phyloP scores from a whole-genome alignment of 164 flowering plant genomes.

The Buxus sempervirens region DNA sequence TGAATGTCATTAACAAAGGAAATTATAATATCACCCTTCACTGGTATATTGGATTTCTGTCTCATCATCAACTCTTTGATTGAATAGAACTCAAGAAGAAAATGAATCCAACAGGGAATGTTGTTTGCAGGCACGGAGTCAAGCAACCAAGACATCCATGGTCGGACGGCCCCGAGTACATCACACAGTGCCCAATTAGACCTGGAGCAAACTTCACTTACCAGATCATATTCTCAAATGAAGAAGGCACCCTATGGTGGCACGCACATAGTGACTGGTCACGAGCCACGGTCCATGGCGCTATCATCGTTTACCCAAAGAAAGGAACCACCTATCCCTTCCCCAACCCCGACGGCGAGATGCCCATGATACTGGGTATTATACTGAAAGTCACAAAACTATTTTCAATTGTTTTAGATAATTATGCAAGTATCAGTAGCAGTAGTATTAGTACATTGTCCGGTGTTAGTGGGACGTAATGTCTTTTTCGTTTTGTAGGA shows the following conservation, averaged over 20 bases:
- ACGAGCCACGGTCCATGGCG: too few species aligned
- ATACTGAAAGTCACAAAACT: not conserved
- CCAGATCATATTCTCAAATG: conserved; percentile 21
- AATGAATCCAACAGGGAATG: conserved; percentile 13
- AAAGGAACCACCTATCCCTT: conserved; percentile 27
- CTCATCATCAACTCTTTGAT: not conserved
- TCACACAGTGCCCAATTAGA: too few species aligned
- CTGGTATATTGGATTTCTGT: conserved; percentile 19
- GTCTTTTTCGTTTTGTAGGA: too few species aligned
- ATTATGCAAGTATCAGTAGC: too few species aligned
- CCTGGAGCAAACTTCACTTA: conserved; percentile 30
- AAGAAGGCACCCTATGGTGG: conserved; percentile 43
- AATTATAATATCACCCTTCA: conserved; percentile 31
- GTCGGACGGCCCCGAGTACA: too few species aligned
- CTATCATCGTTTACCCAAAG: too few species aligned
- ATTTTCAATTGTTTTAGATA: too few species aligned
- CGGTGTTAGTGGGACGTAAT: not conserved
- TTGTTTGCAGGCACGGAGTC: too few species aligned
- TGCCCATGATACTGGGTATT: conserved; percentile 28
- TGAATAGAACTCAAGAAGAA: too few species aligned
- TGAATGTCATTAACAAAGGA: conserved; percentile 27
- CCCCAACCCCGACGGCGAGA: conserved; percentile 29
- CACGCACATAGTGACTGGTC: too few species aligned
- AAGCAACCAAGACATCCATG: too few species aligned
- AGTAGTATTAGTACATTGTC: too few species aligned